Evolutionary conservation across 2,329 filamentous ascomycete genomes (phyloP), one percentile per base, ranked within the genome.

Genomic region (Epicoccum sorghinum): DNA sequence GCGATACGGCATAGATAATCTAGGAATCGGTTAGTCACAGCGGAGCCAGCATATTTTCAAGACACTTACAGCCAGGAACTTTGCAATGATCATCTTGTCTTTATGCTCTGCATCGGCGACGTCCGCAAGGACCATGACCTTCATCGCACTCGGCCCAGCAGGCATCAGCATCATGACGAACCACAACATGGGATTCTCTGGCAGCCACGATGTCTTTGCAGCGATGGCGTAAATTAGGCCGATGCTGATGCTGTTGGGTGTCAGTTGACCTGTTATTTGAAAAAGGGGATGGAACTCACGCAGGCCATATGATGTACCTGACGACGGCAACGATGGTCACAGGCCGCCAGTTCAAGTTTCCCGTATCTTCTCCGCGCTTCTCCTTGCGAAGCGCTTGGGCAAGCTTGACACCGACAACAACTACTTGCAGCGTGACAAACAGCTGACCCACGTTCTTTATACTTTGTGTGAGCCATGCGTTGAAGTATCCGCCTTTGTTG

Each of bases 341-440:
- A 0, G 82, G 79, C 1, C 65, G 53, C 77, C 80, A 83, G 0
- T 83, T 82, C 5, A 85, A 73, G 2, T 65, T 61, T 27, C 73
- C 72, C 39, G 74, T 73, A 32, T 78, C 63, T 47, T 78, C 67
- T 42, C 78, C 72, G 29, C 73, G 69, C 60, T 78, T 79, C 65
- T 80, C 78, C 54, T 75, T 75, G 52, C 77, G 68, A 58, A 85
- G 75, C 13, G 82, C 80, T 22, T 79, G 79, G 50, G 82, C 84
- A 1, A 89, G 78, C 59, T 86, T 86, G n/a, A 87, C 83, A 1
- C 87, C 86, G 0, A 87, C 86, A 0, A 89, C 80, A 13, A 89
- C 80, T 13, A 89, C 83, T 27, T 88, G 87, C 24, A 88, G 73
- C 0, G 84, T 80, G 0, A 87, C 85, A 65, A 89, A 89, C 0